Base-by-base conservation (phyloP, 1,139 yeast genomes). In the Citeromyces hawaiiensis region DNA sequence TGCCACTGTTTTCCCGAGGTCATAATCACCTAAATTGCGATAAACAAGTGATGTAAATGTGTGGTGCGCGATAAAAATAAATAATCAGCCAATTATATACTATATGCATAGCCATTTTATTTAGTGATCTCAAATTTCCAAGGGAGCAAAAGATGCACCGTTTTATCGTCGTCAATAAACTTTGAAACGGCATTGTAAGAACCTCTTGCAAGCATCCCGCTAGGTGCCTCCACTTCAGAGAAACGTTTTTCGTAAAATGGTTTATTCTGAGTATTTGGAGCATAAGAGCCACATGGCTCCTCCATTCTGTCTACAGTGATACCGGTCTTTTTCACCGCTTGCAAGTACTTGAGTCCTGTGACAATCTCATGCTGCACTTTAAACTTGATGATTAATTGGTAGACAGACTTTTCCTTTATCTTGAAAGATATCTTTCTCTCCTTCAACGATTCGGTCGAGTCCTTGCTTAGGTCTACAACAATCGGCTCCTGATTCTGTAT, bases 161-260 rank as follows among this genome's bases (percentile, higher is more conserved):
- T 70, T 52, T 79, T 77, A 59, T 88, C 97, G 58, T 88, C 96
- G 54, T 88, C 96, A 39, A 83, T 69, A 53, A 87, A 87, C 59
- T 81, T 83, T 19, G 94, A 78, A 35, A 73, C 68, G 16, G 94
- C 94, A 39, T 79, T 72, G 61, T 85, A 88, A 42, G 74, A 69
- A 37, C 96, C 96, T 59, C 96, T 74, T 3, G 94, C 95, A 48
- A 88, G 61, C 59, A 87, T 61, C 2, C 96, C 96, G 39, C 85
- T 70, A 32, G 97, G 97, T 13, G 96, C 96, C 58, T 86, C 95
- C 44, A 83, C 88, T 54, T 80, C 93, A n/a, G 80, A 74, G 47
- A 87, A 70, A 36, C 68, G 68, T 48, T 77, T 83, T 54, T 79
- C 91, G 58, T 88, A 87, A 52, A 57, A 79, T 8, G 94, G 95